Evolutionary conservation across 2,329 filamentous ascomycete species (phyloP).

Genomic region (Curvularia verruculosa): DNA sequence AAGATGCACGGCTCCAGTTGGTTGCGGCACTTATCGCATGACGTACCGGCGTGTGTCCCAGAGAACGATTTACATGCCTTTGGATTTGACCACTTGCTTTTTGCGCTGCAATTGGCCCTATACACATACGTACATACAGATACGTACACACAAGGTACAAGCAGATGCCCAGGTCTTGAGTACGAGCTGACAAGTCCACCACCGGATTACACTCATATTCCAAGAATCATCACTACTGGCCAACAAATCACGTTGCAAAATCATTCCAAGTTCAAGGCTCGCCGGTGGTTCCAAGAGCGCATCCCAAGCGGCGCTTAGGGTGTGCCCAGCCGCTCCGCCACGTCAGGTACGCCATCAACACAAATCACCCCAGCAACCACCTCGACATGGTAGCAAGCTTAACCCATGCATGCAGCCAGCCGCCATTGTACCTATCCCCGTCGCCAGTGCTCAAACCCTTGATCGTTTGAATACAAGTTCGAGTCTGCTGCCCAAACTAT

Average conservation of each 20-base stretch:
- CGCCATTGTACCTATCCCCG: constrained; percentile 37
- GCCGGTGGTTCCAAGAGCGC: constrained; percentile 17
- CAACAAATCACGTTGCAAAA: constrained; percentile 3
- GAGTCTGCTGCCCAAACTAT: constrained; percentile 3
- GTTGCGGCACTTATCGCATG: constrained; percentile 3
- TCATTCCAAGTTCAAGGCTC: not conserved
- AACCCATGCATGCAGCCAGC: constrained; percentile 23
- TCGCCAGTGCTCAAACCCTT: constrained; percentile 17
- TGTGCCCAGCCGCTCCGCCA: constrained; percentile 29
- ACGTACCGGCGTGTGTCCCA: not conserved
- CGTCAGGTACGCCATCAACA: constrained; percentile 36
- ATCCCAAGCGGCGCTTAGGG: constrained; percentile 17
- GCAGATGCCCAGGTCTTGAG: not conserved
- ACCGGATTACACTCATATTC: not conserved
- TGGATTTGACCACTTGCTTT: not conserved
- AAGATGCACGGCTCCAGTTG: not conserved
- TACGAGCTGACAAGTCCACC: too few relatives aligned
- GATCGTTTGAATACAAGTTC: not conserved
- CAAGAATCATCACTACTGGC: not conserved
- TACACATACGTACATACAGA: too few relatives aligned
- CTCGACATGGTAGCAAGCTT: constrained; percentile 13
- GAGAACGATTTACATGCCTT: not conserved
- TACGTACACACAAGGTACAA: not conserved
- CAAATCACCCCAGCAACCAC: constrained; percentile 40
- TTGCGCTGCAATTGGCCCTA: not conserved